Conservation (phyloP, 345 rosid genomes). For the Euphorbia pulcherrima region DNA sequence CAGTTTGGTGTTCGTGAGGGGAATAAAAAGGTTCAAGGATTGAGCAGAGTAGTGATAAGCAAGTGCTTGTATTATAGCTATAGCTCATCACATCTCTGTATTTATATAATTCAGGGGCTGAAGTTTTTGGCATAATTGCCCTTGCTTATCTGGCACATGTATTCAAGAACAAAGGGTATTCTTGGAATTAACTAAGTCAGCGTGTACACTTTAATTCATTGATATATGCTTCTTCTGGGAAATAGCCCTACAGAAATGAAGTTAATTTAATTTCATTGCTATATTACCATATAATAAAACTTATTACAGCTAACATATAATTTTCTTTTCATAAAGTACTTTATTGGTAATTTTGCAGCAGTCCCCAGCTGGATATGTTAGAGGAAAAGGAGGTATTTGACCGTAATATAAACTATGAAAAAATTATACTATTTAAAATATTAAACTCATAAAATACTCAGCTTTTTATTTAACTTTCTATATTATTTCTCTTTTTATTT, state of each 20-base stretch:
- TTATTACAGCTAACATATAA: too few relatives aligned
- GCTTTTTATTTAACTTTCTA: too few relatives aligned
- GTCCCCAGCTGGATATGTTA: too few relatives aligned
- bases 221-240: neutral
- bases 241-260: neutral
- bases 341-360: too few relatives aligned
- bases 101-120: neutral
- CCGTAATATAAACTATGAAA: too few relatives aligned
- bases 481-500: too few relatives aligned
- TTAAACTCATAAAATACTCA: too few relatives aligned
- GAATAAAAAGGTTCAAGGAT: neutral
- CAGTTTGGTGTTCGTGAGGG: neutral
- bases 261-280: neutral
- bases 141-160: neutral
- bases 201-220: neutral
- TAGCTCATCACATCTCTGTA: neutral
- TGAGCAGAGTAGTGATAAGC: neutral
- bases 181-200: slow-evolving; percentile 1
- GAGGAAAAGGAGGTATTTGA: too few relatives aligned
- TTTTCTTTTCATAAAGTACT: too few relatives aligned
- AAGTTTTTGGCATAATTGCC: slow-evolving; percentile 1
- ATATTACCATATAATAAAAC: too few relatives aligned
- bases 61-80: neutral
- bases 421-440: too few relatives aligned
- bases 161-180: neutral